Percentiles rank a stretch among this genome's conserved stretches.
Conservation (phyloP, 768 basidiomycete species). For the Auricularia sp. region DNA sequence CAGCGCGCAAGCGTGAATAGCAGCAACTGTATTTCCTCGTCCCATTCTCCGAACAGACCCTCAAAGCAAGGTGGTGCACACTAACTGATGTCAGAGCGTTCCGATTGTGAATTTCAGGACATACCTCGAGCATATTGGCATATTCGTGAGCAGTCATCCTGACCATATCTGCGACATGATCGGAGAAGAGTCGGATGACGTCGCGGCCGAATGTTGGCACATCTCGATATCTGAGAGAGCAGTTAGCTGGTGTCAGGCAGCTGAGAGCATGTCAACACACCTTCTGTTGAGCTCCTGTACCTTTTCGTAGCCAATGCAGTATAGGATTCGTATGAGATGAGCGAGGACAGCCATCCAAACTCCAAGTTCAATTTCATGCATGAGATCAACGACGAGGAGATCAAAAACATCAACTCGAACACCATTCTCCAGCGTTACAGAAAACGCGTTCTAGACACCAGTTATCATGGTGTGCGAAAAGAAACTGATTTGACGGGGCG, state of each 20-base stretch:
- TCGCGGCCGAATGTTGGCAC: slow-evolving; percentile 5
- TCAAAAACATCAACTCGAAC: too few relatives aligned
- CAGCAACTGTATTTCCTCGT: slow-evolving; percentile 11
- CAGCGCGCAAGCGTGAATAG: background rate
- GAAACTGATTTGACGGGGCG: too few relatives aligned
- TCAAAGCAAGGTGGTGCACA: slow-evolving; percentile 32
- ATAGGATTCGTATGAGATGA: slow-evolving; percentile 28
- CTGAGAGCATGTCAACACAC: too few relatives aligned
- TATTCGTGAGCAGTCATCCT: slow-evolving; percentile 6
- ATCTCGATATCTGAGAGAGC: background rate
- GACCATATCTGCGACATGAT: slow-evolving; percentile 3
- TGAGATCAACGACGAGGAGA: slow-evolving; percentile 25
- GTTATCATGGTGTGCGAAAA: too few relatives aligned
- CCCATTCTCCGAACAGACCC: slow-evolving; percentile 22
- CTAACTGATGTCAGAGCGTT: too few relatives aligned
- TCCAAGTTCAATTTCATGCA: slow-evolving; percentile 35
- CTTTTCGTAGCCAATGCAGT: slow-evolving; percentile 12
- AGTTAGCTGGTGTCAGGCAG: too few relatives aligned
- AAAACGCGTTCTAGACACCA: slow-evolving; percentile 37
- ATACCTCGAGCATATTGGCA: slow-evolving; percentile 5
- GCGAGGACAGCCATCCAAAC: slow-evolving; percentile 27
- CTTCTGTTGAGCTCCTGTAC: slow-evolving; percentile 17
- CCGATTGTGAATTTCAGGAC: too few relatives aligned
- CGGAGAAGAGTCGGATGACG: slow-evolving; percentile 4
- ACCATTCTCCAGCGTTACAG: slow-evolving; percentile 11